These are phyloP conservation scores for Gynostemma pentaphyllum DNA, from an alignment of 306 rosid genomes.

Conservation along the genomic window DNA sequence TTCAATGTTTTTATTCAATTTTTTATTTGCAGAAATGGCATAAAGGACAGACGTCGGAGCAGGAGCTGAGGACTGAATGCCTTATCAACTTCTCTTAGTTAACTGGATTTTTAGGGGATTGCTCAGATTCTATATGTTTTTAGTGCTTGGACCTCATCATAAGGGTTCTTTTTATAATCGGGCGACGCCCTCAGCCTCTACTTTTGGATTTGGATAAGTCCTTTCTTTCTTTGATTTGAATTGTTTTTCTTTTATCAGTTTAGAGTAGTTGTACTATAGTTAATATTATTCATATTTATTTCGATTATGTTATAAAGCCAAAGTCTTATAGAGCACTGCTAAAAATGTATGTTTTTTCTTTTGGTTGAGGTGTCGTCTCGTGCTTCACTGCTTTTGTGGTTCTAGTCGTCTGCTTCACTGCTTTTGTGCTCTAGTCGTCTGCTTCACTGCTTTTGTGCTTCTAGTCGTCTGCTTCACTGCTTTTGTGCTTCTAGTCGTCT, in stretches of 20 bases:
- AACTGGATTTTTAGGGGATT: constrained; percentile 22
- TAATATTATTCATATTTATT: constrained; percentile 10
- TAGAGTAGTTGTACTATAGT: constrained; percentile 34
- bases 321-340: constrained; percentile 35
- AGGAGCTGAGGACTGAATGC: constrained; percentile 52
- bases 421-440: too few relatives aligned
- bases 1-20: not conserved
- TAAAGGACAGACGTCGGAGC: constrained; percentile 85
- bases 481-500: constrained; percentile 64
- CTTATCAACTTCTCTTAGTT: constrained; percentile 17
- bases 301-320: constrained; percentile 27
- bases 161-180: constrained; percentile 46
- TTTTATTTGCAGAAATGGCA: constrained; percentile 74
- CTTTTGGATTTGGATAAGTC: constrained; percentile 67
- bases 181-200: constrained; percentile 62
- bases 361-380: constrained; percentile 68
- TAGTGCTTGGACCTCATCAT: constrained; percentile 52
- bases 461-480: constrained; percentile 68
- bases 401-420: constrained; percentile 59
- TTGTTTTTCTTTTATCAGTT: constrained; percentile 28
- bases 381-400: constrained; percentile 63
- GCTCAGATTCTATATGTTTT: constrained; percentile 40
- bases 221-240: constrained; percentile 41
- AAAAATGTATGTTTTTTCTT: constrained; percentile 34
- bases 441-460: constrained; percentile 60